Conservation (phyloP, 441 rosid species). For the Gossypium gossypioides region DNA sequence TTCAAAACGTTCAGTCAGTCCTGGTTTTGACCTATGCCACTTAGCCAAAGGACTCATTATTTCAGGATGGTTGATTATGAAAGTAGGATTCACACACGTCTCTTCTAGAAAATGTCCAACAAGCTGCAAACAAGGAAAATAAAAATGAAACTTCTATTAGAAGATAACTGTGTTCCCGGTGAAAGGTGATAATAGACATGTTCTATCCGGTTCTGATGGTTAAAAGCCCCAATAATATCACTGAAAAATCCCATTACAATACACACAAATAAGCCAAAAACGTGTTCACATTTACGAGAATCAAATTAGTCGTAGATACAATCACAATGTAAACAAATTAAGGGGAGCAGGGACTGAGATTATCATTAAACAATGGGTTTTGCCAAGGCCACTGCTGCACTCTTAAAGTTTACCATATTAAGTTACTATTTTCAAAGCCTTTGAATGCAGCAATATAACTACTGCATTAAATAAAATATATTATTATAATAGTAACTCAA, state of each 20-base stretch:
- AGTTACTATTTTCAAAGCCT: background rate
- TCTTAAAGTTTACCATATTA: background rate
- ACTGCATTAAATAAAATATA: background rate
- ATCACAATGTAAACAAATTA: background rate
- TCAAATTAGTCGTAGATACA: background rate
- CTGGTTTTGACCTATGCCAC: slow-evolving; percentile 64
- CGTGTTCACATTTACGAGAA: background rate
- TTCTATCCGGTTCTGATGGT: background rate
- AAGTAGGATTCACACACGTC: slow-evolving; percentile 69
- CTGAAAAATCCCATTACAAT: background rate
- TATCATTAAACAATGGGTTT: background rate
- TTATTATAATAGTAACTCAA: too few species aligned
- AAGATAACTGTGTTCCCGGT: background rate
- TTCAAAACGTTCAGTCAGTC: slow-evolving; percentile 74
- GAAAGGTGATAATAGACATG: background rate
- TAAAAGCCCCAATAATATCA: background rate
- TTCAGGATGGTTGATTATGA: slow-evolving; percentile 80
- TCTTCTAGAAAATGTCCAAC: slow-evolving; percentile 83
- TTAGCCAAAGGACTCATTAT: slow-evolving; percentile 90
- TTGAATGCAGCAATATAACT: background rate
- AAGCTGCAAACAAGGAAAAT: slow-evolving; percentile 35
- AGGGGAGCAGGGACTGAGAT: background rate
- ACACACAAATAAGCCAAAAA: background rate
- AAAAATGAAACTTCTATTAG: background rate
- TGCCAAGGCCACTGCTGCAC: background rate